These are phyloP conservation scores for Candida namnaoensis DNA, from an alignment of 805 yeast genomes.

Conservation along the genomic window DNA sequence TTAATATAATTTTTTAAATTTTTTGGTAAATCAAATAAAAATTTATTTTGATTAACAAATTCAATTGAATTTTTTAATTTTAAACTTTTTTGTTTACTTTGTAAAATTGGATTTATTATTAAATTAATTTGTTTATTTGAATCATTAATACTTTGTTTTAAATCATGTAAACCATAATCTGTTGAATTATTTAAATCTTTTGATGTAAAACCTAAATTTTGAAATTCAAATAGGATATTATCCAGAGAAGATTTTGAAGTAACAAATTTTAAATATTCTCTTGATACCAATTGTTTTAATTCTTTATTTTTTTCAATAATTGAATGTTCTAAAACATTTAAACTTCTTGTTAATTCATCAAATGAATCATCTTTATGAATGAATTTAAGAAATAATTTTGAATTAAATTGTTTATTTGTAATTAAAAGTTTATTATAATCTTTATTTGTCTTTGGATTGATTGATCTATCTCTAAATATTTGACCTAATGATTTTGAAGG, in stretches of 20 bases:
- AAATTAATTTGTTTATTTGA: conserved; percentile 45
- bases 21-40: conserved; percentile 50
- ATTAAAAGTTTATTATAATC: conserved; percentile 39
- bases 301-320: conserved; percentile 41
- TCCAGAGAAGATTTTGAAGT: conserved; percentile 58
- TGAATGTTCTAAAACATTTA: conserved; percentile 38
- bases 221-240: conserved; percentile 46
- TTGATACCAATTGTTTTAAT: conserved; percentile 41
- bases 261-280: conserved; percentile 57
- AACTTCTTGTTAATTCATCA: conserved; percentile 36
- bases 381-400: conserved; percentile 43
- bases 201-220: conserved; percentile 21
- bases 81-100: conserved; percentile 36
- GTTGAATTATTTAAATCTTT: conserved; percentile 4
- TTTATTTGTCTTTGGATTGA: conserved; percentile 22
- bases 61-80: conserved; percentile 40
- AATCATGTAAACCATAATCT: conserved; percentile 20
- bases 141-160: conserved; percentile 33
- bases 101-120: conserved; percentile 51
- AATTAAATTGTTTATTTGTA: conserved; percentile 50
- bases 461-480: conserved; percentile 29
- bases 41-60: conserved; percentile 42
- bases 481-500: conserved; percentile 36
- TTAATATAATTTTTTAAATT: conserved; percentile 31
- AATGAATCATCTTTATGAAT: conserved; percentile 49